Percentiles rank a stretch among this genome's conserved stretches.
Conservation (phyloP, 2,329 filamentous ascomycete species). For the Botrytis elliptica region DNA sequence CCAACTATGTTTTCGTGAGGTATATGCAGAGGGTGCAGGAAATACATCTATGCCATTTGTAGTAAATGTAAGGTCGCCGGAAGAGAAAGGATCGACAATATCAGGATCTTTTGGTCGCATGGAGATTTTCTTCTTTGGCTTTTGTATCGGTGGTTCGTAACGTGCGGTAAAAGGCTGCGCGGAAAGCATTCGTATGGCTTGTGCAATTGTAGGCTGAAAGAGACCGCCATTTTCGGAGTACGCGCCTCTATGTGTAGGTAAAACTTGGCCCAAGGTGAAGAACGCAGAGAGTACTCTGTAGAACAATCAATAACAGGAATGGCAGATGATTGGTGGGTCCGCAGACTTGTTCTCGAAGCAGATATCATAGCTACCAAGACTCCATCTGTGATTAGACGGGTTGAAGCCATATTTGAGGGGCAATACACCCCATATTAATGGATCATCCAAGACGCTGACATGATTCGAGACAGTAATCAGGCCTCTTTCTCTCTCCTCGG, state of each 20-base stretch:
- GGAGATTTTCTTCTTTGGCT: conserved; percentile 12
- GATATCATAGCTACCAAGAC: conserved; percentile 89
- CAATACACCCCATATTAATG: conserved; percentile 87
- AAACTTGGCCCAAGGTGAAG: conserved; percentile 84
- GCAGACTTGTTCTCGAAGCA: conserved; percentile 83
- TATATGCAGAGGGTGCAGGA: conserved; percentile 69
- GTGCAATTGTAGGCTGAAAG: conserved; percentile 83
- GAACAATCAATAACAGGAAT: conserved; percentile 11
- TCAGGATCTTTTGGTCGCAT: conserved; percentile 31
- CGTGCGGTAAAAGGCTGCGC: conserved; percentile 47
- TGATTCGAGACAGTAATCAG: conserved; percentile 90
- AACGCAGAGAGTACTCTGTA: conserved; percentile 68
- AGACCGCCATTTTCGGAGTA: conserved; percentile 76
- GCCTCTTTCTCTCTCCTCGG: conserved; percentile 66
- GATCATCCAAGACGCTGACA: conserved; percentile 87
- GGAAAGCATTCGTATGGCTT: conserved; percentile 82
- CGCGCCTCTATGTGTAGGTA: conserved; percentile 80
- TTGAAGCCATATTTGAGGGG: conserved; percentile 72
- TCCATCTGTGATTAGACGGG: conserved; percentile 78
- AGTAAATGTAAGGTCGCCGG: conserved; percentile 52
- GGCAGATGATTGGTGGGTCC: neutral
- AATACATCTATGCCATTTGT: conserved; percentile 67
- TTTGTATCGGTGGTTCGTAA: conserved; percentile 18
- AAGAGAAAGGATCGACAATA: conserved; percentile 55
- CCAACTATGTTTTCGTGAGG: conserved; percentile 73